Evolutionary conservation across 75 land plant genomes (phyloP).

Genomic region (Picea sitchensis): DNA sequence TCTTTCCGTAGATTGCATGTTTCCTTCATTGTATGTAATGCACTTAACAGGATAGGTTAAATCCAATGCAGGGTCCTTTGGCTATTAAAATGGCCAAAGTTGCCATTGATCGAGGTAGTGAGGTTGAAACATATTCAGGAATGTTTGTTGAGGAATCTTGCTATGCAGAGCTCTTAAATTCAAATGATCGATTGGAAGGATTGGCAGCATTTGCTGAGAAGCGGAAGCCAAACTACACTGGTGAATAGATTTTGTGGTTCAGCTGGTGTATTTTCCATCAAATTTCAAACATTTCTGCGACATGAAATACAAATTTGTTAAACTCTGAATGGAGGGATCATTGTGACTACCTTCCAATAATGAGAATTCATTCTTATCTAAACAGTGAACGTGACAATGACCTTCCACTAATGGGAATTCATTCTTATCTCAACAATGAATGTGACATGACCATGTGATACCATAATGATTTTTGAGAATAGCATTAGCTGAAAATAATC

Average conservation of each 20-base stretch:
- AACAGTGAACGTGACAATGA: background rate
- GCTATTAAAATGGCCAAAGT: conserved; percentile 90
- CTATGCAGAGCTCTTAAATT: conserved; percentile 66
- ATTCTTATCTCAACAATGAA: no score
- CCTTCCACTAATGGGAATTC: background rate
- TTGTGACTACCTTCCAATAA: background rate
- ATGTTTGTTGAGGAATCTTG: conserved; percentile 84
- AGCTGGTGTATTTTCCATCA: background rate
- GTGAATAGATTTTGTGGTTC: conserved; percentile 38
- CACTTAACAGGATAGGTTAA: background rate
- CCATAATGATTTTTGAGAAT: no score
- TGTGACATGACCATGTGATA: no score
- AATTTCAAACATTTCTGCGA: background rate
- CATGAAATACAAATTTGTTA: background rate
- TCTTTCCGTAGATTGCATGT: background rate
- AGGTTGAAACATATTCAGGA: conserved; percentile 58
- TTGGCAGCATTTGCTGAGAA: conserved; percentile 97
- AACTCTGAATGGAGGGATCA: background rate
- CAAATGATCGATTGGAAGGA: conserved; percentile 91
- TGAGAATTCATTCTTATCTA: conserved; percentile 1
- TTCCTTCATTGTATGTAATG: background rate
- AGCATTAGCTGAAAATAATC: no score
- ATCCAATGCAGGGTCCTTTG: conserved; percentile 75
- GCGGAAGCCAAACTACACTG: conserved; percentile 73
- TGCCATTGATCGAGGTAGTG: conserved; percentile 81